Conservation (phyloP, 1,139 yeast species). For the Pichia sp. region DNA sequence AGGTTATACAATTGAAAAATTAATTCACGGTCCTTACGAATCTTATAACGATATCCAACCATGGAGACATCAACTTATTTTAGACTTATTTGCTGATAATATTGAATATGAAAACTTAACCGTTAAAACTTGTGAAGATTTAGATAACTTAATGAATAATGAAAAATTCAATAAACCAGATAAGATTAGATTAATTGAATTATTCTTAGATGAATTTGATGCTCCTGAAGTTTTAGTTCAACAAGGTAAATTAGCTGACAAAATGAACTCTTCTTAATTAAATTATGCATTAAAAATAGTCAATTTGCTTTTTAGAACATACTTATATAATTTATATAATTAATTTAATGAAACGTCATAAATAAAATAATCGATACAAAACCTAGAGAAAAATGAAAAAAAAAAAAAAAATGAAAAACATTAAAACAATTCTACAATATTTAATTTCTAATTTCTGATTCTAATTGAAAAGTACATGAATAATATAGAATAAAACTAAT, state of each 20-base stretch:
- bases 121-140: slow-evolving; percentile 60
- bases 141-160: slow-evolving; percentile 51
- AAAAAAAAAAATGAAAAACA: no score
- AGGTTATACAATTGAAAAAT: slow-evolving; percentile 86
- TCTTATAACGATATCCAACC: slow-evolving; percentile 74
- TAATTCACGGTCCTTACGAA: slow-evolving; percentile 77
- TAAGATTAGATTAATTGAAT: slow-evolving; percentile 71
- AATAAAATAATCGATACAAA: no score
- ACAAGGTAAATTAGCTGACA: slow-evolving; percentile 75
- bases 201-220: slow-evolving; percentile 75
- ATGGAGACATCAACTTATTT: slow-evolving; percentile 68
- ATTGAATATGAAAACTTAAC: slow-evolving; percentile 46
- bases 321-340: neutral
- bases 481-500: neutral
- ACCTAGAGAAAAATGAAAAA: no score
- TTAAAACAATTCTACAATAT: no score
- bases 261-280: slow-evolving; percentile 41
- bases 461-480: neutral
- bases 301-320: neutral
- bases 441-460: neutral
- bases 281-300: no score
- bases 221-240: slow-evolving; percentile 68
- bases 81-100: slow-evolving; percentile 69
- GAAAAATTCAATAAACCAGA: slow-evolving; percentile 51
- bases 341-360: no score